Percentiles rank a stretch among this genome's conserved stretches.
Conservation (phyloP, 306 rosid genomes). For the Fagus crenata region DNA sequence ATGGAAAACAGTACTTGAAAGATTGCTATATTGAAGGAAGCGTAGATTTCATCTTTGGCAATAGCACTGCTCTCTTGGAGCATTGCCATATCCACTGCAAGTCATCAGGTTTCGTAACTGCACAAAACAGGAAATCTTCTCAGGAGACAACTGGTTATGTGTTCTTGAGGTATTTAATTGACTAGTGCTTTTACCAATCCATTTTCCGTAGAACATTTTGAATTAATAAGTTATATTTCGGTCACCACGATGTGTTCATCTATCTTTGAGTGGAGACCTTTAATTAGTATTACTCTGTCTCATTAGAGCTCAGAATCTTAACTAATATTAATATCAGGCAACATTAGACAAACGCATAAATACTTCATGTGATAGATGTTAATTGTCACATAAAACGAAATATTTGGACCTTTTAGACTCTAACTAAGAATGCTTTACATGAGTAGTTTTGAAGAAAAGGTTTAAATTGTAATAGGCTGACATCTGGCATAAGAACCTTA, state of each 20-base stretch:
- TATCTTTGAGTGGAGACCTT: background rate
- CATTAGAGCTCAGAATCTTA: too few relatives aligned
- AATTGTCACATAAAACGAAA: background rate
- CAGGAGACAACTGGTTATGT: slow-evolving; percentile 87
- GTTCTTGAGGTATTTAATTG: slow-evolving; percentile 60
- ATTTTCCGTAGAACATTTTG: background rate
- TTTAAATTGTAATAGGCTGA: background rate
- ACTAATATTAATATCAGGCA: too few relatives aligned
- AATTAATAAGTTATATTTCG: background rate
- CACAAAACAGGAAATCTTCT: slow-evolving; percentile 82
- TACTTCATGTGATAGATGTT: background rate
- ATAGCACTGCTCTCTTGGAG: slow-evolving; percentile 86
- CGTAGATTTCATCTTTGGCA: slow-evolving; percentile 87
- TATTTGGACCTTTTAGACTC: background rate
- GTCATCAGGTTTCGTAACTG: slow-evolving; percentile 73
- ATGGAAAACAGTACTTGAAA: slow-evolving; percentile 76
- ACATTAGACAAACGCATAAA: background rate
- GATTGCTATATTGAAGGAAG: slow-evolving; percentile 97
- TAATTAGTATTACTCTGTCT: too few relatives aligned
- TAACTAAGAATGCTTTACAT: background rate
- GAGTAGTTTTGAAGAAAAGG: background rate
- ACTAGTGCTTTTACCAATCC: background rate
- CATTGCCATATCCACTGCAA: slow-evolving; percentile 89
- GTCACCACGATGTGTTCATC: background rate
- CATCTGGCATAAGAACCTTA: background rate